A percentile compares a stretch with the other conserved stretches of the same genome.
Conservation (phyloP, 106 monocot genomes). For the Vanilla planifolia region DNA sequence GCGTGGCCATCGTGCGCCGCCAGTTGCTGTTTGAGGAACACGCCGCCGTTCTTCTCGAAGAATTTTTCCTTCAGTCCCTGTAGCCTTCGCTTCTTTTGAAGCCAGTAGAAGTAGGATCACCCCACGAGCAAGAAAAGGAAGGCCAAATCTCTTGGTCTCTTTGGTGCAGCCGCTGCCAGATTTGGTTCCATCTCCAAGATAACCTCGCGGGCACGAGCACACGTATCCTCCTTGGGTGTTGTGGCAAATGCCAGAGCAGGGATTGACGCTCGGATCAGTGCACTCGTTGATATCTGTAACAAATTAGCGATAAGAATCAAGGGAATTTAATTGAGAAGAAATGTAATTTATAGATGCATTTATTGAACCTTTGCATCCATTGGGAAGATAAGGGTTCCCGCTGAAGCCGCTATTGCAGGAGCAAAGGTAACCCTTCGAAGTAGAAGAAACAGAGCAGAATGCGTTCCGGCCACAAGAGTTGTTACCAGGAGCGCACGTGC, state of each 20-base stretch:
- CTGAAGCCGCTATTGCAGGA: conserved; percentile 29
- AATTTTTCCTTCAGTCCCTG: conserved; percentile 17
- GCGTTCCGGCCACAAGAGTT: conserved; percentile 12
- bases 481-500: not conserved
- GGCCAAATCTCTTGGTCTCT: conserved; percentile 11
- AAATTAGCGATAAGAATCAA: not conserved
- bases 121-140: conserved; percentile 10
- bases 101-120: conserved; percentile 14
- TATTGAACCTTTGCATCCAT: conserved; percentile 47
- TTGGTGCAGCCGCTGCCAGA: conserved; percentile 37
- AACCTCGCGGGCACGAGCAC: conserved; percentile 40
- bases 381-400: conserved; percentile 43
- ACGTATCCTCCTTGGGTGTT: conserved; percentile 37
- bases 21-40: conserved; percentile 30
- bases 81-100: conserved; percentile 14
- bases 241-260: conserved; percentile 25
- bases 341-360: too few relatives aligned
- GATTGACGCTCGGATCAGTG: conserved; percentile 14
- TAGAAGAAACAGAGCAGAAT: conserved; percentile 21
- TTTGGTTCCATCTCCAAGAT: conserved; percentile 33
- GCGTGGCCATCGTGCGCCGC: conserved; percentile 13
- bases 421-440: conserved; percentile 25
- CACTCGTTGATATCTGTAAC: conserved; percentile 61
- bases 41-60: conserved; percentile 45
- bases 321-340: not conserved